phyloP scores from a whole-genome alignment of 306 rosid species.

The Fragaria vesca region DNA sequence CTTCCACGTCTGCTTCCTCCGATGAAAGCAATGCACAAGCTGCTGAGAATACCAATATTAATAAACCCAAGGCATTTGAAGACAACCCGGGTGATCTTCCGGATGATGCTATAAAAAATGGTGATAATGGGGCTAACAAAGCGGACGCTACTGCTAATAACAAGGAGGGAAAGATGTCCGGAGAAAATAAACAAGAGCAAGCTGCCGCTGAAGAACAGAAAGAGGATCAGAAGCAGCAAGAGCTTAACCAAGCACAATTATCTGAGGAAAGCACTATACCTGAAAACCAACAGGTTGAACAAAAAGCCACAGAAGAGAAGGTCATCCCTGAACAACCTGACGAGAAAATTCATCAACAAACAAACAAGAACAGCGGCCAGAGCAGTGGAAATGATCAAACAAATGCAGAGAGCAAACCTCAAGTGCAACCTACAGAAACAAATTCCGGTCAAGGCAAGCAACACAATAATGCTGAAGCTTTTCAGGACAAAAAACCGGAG shows the following conservation, averaged over 20 bases:
- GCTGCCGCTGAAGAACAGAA: neutral
- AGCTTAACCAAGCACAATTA: constrained; percentile 31
- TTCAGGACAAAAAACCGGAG: constrained; percentile 6
- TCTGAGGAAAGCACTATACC: constrained; percentile 49
- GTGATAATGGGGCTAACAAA: constrained; percentile 27
- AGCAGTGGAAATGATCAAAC: neutral
- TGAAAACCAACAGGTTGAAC: constrained; percentile 29
- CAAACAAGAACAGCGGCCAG: neutral
- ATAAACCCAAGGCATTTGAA: constrained; percentile 35
- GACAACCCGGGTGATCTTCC: constrained; percentile 81
- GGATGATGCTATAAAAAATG: constrained; percentile 62
- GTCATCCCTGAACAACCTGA: neutral
- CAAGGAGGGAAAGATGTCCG: neutral
- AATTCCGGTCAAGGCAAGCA: neutral
- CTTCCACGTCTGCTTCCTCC: constrained; percentile 22
- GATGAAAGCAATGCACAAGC: constrained; percentile 8
- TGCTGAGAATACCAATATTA: neutral
- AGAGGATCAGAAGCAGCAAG: constrained; percentile 6
- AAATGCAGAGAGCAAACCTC: neutral
- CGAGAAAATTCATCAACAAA: neutral
- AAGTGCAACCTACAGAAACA: neutral
- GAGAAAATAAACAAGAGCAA: neutral
- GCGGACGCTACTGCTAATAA: neutral
- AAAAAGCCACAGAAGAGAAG: neutral
- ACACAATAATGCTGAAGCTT: neutral